Evolutionary conservation across 2,329 filamentous ascomycete species (phyloP), one percentile per base, ranked within the genome.

Genomic region (Phaeophleospora eucalypticola): DNA sequence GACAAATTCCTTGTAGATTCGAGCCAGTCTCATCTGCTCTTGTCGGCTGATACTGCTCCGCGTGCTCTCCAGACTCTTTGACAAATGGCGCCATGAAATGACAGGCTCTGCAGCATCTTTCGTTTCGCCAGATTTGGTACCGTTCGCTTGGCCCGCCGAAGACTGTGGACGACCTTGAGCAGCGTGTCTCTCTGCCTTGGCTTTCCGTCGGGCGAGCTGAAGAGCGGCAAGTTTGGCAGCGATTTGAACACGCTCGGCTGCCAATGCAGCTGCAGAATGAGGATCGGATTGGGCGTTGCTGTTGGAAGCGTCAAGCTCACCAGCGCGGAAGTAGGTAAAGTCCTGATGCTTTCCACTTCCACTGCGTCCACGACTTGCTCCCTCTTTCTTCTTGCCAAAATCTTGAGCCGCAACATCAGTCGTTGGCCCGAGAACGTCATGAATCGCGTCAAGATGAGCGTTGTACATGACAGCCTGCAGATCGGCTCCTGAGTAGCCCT

Each of bases 381-480:
- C 54, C 19, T 66, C 29, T 37, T 65, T 66, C 45, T 63, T 56
- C 46, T 63, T 62, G 36, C 65, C 65, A 36, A 53, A 63, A 43
- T 55, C 69, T 19, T 58, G 49, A 4, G 46, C 52, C 35, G 56
- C 51, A 19, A 53, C 54, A 59, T 68, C 53, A 34, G 58, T 51
- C 37, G 58, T 39, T 48, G 78, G 73, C 21, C 81, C 74, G 0
- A 98, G 79, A 2, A 94, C 83, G 57, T 96, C 90, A 64, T 98
- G 93, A 54, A 98, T 96, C 20, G 93, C 93, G 71, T 97, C 91
- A 4, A 98, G 78, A 65, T 98, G 93, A 0, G 93, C 90, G 58
- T 98, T 98, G 60, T 95, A 96, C 36, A 97, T 83, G 4, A 98
- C 79, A 0, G 91, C 93, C 67, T 98, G 93, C 3, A 98, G 74